Base-by-base conservation (phyloP, 495 filamentous ascomycete species). In the Chaetomidium leptoderma region DNA sequence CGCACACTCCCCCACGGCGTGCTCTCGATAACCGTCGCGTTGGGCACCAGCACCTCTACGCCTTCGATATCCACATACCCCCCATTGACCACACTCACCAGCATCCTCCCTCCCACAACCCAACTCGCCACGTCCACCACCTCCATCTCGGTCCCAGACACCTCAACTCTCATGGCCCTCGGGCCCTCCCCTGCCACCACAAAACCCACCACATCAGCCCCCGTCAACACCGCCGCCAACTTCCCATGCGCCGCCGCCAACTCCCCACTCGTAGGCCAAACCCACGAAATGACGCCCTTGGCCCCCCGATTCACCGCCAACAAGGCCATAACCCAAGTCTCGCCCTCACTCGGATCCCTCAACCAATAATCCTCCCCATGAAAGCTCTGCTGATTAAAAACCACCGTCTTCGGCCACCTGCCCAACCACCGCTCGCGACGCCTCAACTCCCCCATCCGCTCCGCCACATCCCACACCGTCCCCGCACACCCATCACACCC, bases 401-500 rank as follows among this genome's bases (percentile, higher is more conserved):
- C 82, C 49, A 82, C 76, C 0, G 78, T 72, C 60, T 87, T 85
- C 3, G 71, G 75, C 71, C 67, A 70, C 14, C 71, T 53, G 4
- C 74, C 75, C 2, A 81, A 65, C 64, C 67, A 73, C 0, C 30
- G 21, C 58, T 81, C 77, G 60, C 82, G 84, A 2, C 26, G 24
- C 3, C 68, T 60, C 23, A 81, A 71, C 11, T 65, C 67, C 51
- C 87, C 82, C 3, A 87, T 66, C 0, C 85, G 76, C 2, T 58
- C 52, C 0, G 76, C 62, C 13, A 88, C 81, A 63, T 89, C 86
- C 5, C 72, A 69, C 19, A 88, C 71, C 6, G 63, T 59, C 7
- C 83, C 83, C 0, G 61, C 53, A 65, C 86, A 90, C 65, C 85
- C 81, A 63, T 90, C 86, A 69, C 87, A 89, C 29, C 86, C 86